Evolutionary conservation across 2,329 filamentous ascomycete genomes (phyloP).

Genomic region (Cadophora gregata): DNA sequence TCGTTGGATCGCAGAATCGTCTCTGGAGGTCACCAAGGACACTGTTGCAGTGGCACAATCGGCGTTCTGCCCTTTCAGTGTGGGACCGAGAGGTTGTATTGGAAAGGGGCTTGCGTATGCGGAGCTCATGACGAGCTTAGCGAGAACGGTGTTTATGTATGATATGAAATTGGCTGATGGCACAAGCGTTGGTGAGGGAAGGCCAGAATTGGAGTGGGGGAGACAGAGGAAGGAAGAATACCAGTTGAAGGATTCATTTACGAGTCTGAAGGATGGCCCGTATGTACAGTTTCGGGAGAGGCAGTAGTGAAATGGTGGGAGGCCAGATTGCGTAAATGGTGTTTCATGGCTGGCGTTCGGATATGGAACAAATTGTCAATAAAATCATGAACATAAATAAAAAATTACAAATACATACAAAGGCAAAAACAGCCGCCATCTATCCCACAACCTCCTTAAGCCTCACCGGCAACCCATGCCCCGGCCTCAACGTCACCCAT

Average conservation of each 20-base stretch:
- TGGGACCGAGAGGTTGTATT: conserved; percentile 40
- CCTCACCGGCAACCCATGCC: conserved; percentile 4
- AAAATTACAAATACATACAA: not conserved
- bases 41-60: conserved; percentile 32
- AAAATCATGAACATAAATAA: not conserved
- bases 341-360: not conserved
- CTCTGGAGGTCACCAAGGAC: conserved; percentile 30
- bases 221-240: conserved; percentile 65
- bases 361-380: conserved; percentile 6
- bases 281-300: conserved; percentile 64
- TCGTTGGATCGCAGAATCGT: conserved; percentile 49
- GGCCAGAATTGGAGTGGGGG: conserved; percentile 55
- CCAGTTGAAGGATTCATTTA: conserved; percentile 75
- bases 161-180: conserved; percentile 38
- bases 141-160: conserved; percentile 34
- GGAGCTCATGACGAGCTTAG: conserved; percentile 36
- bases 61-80: conserved; percentile 39
- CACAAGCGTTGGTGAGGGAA: conserved; percentile 26
- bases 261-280: conserved; percentile 73
- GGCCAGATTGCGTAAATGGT: not conserved
- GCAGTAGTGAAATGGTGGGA: not conserved
- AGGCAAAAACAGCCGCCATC: not conserved
- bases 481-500: conserved; percentile 10
- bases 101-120: conserved; percentile 38
- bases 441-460: not conserved